Conservation (phyloP, 805 yeast species). For the Candida yuanshanica region DNA sequence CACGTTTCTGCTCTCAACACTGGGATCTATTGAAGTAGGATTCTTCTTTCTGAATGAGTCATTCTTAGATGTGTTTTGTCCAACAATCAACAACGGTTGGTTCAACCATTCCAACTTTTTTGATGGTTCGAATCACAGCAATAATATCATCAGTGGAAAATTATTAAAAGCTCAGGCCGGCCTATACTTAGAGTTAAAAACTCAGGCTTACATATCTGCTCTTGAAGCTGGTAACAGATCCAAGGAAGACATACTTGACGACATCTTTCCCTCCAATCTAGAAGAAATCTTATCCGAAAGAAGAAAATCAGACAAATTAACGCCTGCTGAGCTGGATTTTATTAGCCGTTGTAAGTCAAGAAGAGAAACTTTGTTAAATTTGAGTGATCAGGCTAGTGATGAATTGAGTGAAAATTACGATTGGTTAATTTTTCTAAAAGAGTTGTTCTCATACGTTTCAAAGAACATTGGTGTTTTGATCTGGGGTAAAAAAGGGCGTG, state of each 20-base stretch:
- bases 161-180: conserved; percentile 77
- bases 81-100: conserved; percentile 38
- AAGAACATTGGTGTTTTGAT: conserved; percentile 67
- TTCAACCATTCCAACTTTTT: conserved; percentile 5
- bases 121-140: conserved; percentile 16
- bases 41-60: conserved; percentile 80
- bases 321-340: conserved; percentile 80
- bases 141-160: conserved; percentile 32
- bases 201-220: conserved; percentile 92
- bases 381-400: conserved; percentile 40
- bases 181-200: conserved; percentile 79
- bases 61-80: conserved; percentile 84
- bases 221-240: conserved; percentile 57
- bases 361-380: conserved; percentile 49
- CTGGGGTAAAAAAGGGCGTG: conserved; percentile 55
- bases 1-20: conserved; percentile 79
- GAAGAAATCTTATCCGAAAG: conserved; percentile 36
- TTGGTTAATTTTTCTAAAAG: conserved; percentile 81
- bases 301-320: conserved; percentile 33
- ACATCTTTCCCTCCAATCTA: conserved; percentile 65
- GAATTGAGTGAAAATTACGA: conserved; percentile 67
- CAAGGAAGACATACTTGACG: conserved; percentile 62
- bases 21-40: conserved; percentile 82
- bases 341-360: conserved; percentile 68
- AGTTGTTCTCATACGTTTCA: conserved; percentile 69